These are phyloP conservation scores for Hypericum androsaemum DNA, from an alignment of 345 rosid genomes.

Conservation along the genomic window DNA sequence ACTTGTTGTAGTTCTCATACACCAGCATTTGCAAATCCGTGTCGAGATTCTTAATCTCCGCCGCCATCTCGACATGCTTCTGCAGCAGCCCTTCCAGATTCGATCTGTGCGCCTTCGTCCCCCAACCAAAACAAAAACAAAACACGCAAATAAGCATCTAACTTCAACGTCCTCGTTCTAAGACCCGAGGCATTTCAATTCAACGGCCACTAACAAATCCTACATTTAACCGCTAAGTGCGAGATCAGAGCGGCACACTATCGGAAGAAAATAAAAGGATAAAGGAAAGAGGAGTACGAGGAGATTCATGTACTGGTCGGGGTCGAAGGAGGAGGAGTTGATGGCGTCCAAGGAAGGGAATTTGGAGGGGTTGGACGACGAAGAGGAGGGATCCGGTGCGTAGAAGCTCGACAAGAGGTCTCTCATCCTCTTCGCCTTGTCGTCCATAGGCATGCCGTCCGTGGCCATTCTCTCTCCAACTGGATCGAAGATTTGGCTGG, in stretches of 20 bases:
- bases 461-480: slow-evolving; percentile 32
- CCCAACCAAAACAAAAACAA: too few species aligned
- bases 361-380: slow-evolving; percentile 32
- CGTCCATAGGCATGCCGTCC: slow-evolving; percentile 77
- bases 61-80: slow-evolving; percentile 94
- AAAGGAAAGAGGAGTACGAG: slow-evolving; percentile 18
- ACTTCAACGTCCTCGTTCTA: neutral
- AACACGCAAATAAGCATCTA: neutral
- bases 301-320: slow-evolving; percentile 88
- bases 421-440: slow-evolving; percentile 98
- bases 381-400: slow-evolving; percentile 74
- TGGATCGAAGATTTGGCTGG: too few species aligned
- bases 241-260: too few species aligned
- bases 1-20: slow-evolving; percentile 93
- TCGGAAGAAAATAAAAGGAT: too few species aligned
- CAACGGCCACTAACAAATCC: too few species aligned
- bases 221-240: too few species aligned
- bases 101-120: slow-evolving; percentile 54
- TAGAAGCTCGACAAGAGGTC: slow-evolving; percentile 97
- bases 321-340: slow-evolving; percentile 64
- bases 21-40: slow-evolving; percentile 98
- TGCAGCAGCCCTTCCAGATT: slow-evolving; percentile 82
- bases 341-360: slow-evolving; percentile 62
- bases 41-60: slow-evolving; percentile 94
- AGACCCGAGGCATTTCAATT: too few species aligned